Evolutionary conservation across 805 yeast species (phyloP), one percentile per base, ranked within the genome.

Genomic region (Nakazawaea populi): DNA sequence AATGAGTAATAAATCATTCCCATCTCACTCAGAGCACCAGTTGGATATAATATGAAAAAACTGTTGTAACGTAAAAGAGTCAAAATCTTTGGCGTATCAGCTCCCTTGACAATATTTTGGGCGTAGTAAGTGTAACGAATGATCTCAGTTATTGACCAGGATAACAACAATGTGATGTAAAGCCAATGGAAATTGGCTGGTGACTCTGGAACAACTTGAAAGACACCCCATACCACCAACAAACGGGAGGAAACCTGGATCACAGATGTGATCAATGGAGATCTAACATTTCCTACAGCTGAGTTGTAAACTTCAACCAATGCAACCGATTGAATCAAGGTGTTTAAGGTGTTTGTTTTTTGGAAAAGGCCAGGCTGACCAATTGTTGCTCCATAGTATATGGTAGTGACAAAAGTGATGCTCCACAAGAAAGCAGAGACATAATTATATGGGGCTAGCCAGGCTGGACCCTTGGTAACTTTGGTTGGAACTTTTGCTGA

Each of bases 121-220:
- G 95, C 91, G 64, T 94, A 95, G 71, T 81, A 94, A 42, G 89
- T 77, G 69, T 94, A 94, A 65, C 99, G 78, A 52, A 91, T 84
- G 43, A 89, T 76, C 68, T 94, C 99, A n/a, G 98, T 89, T 48
- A 88, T 60, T n/a, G 94, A 81, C 99, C 99, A 94, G 10, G 97
- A 90, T 42, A 82, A 58, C 44, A 83, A 74, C 65, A 92, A 76
- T 1, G 92, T 72, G 51, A 83, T 67, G 66, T 85, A 91, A 12
- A 79, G 74, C 79, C 82, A 73, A 56, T 74, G 75, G 57, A 58
- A 48, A 57, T 77, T 74, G 31, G 89, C 89, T 18, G 85, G 86
- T 0, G 88, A 77, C 18, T 77, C 61, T 7, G 98, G 97, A 56
- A 90, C 73, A n/a, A 75, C 65, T 48, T 80, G 80, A 67, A 89